Conservation (phyloP, 192 early-diverging fungal species). For the Coemansia sp. region DNA sequence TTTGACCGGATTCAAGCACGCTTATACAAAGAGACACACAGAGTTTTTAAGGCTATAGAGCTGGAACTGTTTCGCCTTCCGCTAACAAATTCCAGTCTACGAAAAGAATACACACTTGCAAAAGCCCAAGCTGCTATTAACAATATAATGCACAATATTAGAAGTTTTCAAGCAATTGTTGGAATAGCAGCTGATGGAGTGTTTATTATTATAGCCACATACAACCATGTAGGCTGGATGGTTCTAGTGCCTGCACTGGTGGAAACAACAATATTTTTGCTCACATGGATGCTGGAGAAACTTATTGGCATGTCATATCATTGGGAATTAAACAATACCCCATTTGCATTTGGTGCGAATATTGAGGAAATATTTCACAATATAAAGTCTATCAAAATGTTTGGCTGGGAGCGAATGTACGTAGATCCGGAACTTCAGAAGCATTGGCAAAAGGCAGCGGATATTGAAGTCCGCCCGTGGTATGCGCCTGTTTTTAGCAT, state of each 20-base stretch:
- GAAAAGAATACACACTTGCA: constrained; percentile 1
- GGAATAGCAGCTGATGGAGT: neutral
- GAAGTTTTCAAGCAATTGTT: neutral
- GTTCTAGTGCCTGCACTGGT: constrained; percentile 8
- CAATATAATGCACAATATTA: neutral
- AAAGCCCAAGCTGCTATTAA: neutral
- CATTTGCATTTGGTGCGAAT: neutral
- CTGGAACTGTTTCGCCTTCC: constrained; percentile 34
- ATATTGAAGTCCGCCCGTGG: constrained; percentile 18
- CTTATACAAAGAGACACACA: neutral
- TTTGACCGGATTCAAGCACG: neutral
- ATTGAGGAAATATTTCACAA: constrained; percentile 13
- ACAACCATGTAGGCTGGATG: constrained; percentile 18
- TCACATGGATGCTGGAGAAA: neutral
- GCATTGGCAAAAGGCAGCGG: neutral
- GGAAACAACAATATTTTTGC: neutral
- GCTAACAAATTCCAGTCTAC: constrained; percentile 8
- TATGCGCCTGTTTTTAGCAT: constrained; percentile 14
- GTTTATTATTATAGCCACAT: constrained; percentile 12
- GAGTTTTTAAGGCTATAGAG: constrained; percentile 6
- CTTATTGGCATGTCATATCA: neutral
- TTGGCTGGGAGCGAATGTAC: constrained; percentile 32
- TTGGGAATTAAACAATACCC: neutral
- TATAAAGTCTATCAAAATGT: constrained; percentile 29
- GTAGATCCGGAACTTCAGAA: constrained; percentile 4